These are phyloP conservation scores for Echinosophora koreensis DNA, from an alignment of 306 rosid species.

Conservation along the genomic window DNA sequence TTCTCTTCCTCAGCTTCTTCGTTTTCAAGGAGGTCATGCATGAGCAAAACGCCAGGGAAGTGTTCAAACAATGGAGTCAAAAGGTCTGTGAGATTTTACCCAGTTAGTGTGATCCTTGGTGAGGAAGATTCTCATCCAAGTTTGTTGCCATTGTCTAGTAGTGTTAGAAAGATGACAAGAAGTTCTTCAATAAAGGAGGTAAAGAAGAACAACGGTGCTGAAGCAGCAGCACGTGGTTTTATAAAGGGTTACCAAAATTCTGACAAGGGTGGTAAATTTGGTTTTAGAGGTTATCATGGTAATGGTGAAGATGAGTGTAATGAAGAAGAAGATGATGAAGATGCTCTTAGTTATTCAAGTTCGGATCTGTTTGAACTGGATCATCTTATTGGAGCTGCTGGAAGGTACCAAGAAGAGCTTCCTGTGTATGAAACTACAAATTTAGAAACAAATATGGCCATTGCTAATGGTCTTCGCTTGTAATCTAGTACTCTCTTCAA, in stretches of 20 bases:
- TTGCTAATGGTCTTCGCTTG: conserved; percentile 68
- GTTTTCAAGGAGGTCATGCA: conserved; percentile 66
- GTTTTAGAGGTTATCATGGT: conserved; percentile 41
- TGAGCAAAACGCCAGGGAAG: conserved; percentile 61
- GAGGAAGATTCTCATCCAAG: conserved; percentile 64
- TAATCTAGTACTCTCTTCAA: conserved; percentile 32
- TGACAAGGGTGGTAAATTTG: conserved; percentile 22
- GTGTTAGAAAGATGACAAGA: conserved; percentile 42
- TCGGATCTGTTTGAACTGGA: conserved; percentile 83
- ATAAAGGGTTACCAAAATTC: conserved; percentile 9
- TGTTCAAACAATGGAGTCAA: conserved; percentile 44
- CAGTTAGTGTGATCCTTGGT: conserved; percentile 64
- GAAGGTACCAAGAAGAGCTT: conserved; percentile 76
- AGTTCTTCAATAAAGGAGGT: conserved; percentile 36
- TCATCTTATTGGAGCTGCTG: conserved; percentile 71
- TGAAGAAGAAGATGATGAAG: conserved; percentile 51
- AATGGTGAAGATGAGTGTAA: conserved; percentile 41
- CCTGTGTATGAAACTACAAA: conserved; percentile 85
- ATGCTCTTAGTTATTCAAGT: conserved; percentile 68
- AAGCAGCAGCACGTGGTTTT: neutral
- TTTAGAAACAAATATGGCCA: conserved; percentile 74
- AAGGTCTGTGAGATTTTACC: conserved; percentile 69
- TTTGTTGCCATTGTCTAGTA: conserved; percentile 49
- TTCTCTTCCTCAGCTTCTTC: conserved; percentile 58
- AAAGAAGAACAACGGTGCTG: conserved; percentile 39